phyloP scores from a whole-genome alignment of 73 alveolate genomes.

The Paramecium sexaurelia region DNA sequence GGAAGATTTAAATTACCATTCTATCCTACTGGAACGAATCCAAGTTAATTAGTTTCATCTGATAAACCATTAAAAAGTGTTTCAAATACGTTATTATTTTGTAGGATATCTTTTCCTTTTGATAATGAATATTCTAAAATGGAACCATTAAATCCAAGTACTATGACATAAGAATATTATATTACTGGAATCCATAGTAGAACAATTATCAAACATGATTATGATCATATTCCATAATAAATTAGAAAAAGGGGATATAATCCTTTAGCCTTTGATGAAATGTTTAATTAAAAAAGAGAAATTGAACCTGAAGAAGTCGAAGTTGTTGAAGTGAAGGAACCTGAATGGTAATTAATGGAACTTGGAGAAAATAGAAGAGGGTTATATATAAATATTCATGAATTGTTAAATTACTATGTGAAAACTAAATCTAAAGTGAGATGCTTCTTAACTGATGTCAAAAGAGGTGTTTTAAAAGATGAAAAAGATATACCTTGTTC shows the following conservation, averaged over 20 bases:
- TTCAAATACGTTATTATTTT: slow-evolving; percentile 58
- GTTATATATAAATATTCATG: slow-evolving; percentile 51
- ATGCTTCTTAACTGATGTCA: slow-evolving; percentile 58
- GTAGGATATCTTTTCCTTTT: slow-evolving; percentile 61
- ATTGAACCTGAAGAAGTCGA: slow-evolving; percentile 56
- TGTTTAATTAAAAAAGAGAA: slow-evolving; percentile 62
- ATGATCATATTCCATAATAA: slow-evolving; percentile 9
- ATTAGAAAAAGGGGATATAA: slow-evolving; percentile 46
- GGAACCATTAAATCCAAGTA: slow-evolving; percentile 58
- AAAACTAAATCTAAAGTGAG: slow-evolving; percentile 62
- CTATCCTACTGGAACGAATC: slow-evolving; percentile 66
- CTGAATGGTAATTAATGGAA: slow-evolving; percentile 52
- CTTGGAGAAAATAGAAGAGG: slow-evolving; percentile 39
- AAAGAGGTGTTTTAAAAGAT: slow-evolving; percentile 66
- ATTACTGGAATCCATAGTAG: slow-evolving; percentile 63
- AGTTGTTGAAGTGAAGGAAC: slow-evolving; percentile 51
- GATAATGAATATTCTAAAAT: slow-evolving; percentile 55
- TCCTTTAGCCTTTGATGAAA: slow-evolving; percentile 58
- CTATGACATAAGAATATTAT: slow-evolving; percentile 57
- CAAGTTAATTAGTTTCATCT: slow-evolving; percentile 50
- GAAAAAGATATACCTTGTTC: slow-evolving; percentile 58
- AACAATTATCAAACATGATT: slow-evolving; percentile 58
- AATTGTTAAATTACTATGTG: slow-evolving; percentile 47
- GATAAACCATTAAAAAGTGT: slow-evolving; percentile 59
- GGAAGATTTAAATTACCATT: slow-evolving; percentile 70